Evolutionary conservation across 164 flowering plant genomes (phyloP).

Genomic region (Vitis cinerea): DNA sequence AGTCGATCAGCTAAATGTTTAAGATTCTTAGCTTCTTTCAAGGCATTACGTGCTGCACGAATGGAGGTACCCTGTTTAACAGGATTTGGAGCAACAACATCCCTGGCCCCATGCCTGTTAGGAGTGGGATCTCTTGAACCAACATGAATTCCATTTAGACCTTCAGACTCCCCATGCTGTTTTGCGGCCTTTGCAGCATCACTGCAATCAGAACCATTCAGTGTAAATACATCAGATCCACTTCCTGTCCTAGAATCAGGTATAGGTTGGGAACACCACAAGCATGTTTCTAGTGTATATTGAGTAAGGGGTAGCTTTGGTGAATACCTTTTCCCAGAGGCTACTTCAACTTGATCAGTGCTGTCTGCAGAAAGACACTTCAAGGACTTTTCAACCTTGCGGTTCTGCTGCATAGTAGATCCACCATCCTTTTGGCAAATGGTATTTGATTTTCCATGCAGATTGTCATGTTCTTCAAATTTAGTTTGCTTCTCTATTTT

Average conservation of each 20-base stretch:
- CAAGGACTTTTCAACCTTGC: constrained; percentile 41
- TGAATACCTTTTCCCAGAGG: constrained; percentile 36
- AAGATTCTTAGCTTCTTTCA: constrained; percentile 87
- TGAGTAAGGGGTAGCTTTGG: constrained; percentile 32
- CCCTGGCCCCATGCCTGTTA: constrained; percentile 39
- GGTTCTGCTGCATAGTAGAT: constrained; percentile 15
- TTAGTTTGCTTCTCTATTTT: constrained; percentile 34
- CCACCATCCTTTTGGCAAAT: constrained; percentile 26
- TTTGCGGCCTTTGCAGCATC: constrained; percentile 38
- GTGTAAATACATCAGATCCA: constrained; percentile 27
- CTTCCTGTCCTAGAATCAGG: constrained; percentile 33
- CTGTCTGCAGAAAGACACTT: constrained; percentile 30
- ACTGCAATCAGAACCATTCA: constrained; percentile 32
- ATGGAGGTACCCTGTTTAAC: constrained; percentile 58
- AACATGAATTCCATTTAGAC: constrained; percentile 31
- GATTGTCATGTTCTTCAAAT: constrained; percentile 24
- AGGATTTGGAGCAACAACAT: constrained; percentile 64
- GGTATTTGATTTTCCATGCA: constrained; percentile 30
- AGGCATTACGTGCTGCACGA: constrained; percentile 63
- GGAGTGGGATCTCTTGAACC: constrained; percentile 42
- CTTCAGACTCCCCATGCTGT: constrained; percentile 41
- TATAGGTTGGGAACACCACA: constrained; percentile 19
- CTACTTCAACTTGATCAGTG: constrained; percentile 31
- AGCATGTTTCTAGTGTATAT: constrained; percentile 29
- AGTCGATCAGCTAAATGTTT: constrained; percentile 91